Evolutionary conservation across 441 rosid species (phyloP).

Genomic region (Pelargonium myrrhifolium): DNA sequence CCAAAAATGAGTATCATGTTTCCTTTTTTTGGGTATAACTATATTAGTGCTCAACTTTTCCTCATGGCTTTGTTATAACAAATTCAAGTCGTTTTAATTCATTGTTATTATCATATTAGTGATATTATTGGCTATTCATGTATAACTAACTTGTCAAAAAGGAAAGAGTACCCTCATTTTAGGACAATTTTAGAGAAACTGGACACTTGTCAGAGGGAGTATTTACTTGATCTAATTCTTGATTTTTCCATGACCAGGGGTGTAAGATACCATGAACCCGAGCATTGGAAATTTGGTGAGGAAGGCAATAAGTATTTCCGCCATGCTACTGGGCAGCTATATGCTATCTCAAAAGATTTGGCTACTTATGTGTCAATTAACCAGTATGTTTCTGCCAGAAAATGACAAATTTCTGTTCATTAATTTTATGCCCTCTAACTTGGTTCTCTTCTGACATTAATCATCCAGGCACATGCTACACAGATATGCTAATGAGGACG

Average conservation of each 20-base stretch:
- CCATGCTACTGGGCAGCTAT: constrained; percentile 95
- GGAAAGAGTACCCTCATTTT: too few relatives aligned
- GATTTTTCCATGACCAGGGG: constrained; percentile 40
- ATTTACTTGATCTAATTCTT: constrained; percentile 4
- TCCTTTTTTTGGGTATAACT: too few relatives aligned
- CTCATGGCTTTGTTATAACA: too few relatives aligned
- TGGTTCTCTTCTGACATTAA: constrained; percentile 16
- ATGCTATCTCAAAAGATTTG: constrained; percentile 75
- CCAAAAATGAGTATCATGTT: too few relatives aligned
- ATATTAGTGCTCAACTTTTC: too few relatives aligned
- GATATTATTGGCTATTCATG: too few relatives aligned
- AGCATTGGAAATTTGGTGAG: constrained; percentile 92
- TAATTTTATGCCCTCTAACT: constrained; percentile 8
- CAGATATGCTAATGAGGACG: constrained; percentile 77
- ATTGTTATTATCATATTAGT: too few relatives aligned
- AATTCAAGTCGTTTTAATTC: too few relatives aligned
- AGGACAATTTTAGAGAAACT: too few relatives aligned
- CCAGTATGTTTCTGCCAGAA: constrained; percentile 45
- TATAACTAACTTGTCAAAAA: too few relatives aligned
- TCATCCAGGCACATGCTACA: constrained; percentile 61
- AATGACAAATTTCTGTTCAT: background rate
- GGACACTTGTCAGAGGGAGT: background rate
- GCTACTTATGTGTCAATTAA: constrained; percentile 78
- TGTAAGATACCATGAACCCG: constrained; percentile 89
- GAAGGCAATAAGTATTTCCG: constrained; percentile 88